Evolutionary conservation across 2,329 filamentous ascomycete species (phyloP).

Genomic region (Aspergillus costaricaensis): DNA sequence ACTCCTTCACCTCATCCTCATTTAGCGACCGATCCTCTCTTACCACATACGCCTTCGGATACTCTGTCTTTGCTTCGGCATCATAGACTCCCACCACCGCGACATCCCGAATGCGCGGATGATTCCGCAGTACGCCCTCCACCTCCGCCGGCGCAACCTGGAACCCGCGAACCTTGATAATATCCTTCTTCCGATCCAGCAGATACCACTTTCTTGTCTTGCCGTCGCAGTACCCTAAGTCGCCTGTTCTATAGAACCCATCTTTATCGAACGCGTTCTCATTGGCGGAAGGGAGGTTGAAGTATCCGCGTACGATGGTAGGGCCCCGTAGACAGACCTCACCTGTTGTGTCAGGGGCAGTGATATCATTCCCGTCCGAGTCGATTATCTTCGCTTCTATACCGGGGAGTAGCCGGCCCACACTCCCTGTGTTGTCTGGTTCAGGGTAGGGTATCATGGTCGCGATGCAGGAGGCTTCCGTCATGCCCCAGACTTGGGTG

Average conservation of each 20-base stretch:
- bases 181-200: conserved; percentile 69
- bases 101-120: conserved; percentile 52
- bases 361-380: neutral
- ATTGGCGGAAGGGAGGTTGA: conserved; percentile 69
- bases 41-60: neutral
- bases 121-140: conserved; percentile 48
- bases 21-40: neutral
- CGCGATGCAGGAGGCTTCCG: neutral
- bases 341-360: conserved; percentile 20
- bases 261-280: conserved; percentile 63
- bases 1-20: neutral
- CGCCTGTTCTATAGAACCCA: conserved; percentile 78
- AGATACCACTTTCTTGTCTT: conserved; percentile 73
- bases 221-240: conserved; percentile 70
- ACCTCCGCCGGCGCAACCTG: conserved; percentile 65
- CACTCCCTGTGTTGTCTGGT: conserved; percentile 6
- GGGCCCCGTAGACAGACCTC: conserved; percentile 71
- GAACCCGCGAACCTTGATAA: conserved; percentile 62
- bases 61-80: neutral
- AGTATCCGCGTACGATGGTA: conserved; percentile 74
- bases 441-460: neutral
- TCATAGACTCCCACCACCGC: conserved; percentile 55
- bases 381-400: conserved; percentile 8
- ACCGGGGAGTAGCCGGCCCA: conserved; percentile 18
- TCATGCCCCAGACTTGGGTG: conserved; percentile 8